Evolutionary conservation across 768 basidiomycete genomes (phyloP).

Genomic region (Austroboletus festivus): DNA sequence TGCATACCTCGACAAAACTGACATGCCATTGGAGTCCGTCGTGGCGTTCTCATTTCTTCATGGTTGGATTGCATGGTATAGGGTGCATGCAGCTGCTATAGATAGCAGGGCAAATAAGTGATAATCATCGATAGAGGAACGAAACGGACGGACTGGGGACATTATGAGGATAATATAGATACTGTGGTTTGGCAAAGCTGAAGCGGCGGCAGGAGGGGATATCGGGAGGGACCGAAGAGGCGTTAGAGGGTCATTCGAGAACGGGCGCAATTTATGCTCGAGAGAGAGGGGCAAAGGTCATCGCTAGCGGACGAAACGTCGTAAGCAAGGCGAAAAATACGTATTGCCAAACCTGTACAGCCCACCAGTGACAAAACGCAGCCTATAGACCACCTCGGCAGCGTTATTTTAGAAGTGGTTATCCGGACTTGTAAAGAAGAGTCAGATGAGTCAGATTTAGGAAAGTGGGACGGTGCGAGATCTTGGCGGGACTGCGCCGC

Average conservation of each 20-base stretch:
- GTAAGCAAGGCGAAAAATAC: constrained; percentile 29
- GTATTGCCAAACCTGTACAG: constrained; percentile 36
- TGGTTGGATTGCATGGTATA: constrained; percentile 12
- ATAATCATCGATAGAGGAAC: background rate
- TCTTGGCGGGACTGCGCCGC: constrained; percentile 16
- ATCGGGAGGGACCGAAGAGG: constrained; percentile 11
- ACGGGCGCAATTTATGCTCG: constrained; percentile 31
- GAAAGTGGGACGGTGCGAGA: constrained; percentile 14
- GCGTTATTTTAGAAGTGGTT: constrained; percentile 30
- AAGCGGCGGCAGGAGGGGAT: background rate
- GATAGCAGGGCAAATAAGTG: background rate
- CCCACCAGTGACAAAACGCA: constrained; percentile 26
- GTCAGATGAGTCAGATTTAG: constrained; percentile 25
- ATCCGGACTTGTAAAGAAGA: constrained; percentile 22
- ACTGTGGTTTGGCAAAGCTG: constrained; percentile 1
- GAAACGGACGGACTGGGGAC: constrained; percentile 22
- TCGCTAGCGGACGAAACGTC: constrained; percentile 25
- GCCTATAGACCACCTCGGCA: constrained; percentile 20
- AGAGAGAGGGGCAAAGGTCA: constrained; percentile 16
- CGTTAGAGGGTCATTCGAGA: constrained; percentile 1
- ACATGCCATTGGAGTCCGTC: constrained; percentile 68
- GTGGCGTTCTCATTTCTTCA: constrained; percentile 33
- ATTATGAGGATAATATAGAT: constrained; percentile 13
- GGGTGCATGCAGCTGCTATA: constrained; percentile 15
- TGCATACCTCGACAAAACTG: constrained; percentile 63